Evolutionary conservation across 2,329 filamentous ascomycete species (phyloP).

Genomic region (Botrytis sinoallii): DNA sequence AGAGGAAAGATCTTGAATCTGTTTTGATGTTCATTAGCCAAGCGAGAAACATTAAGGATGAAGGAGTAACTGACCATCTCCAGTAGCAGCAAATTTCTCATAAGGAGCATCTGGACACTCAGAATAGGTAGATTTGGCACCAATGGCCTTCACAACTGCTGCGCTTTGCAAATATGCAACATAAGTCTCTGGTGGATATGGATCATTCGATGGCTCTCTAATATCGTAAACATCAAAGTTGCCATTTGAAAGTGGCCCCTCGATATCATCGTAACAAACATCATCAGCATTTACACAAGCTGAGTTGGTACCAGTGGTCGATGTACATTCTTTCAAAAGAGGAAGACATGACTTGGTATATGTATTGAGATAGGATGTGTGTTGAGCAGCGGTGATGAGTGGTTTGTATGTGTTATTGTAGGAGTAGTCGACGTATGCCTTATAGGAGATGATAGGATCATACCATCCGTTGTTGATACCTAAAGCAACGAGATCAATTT

Average conservation of each 20-base stretch:
- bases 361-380: slow-evolving; percentile 36
- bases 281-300: slow-evolving; percentile 69
- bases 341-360: slow-evolving; percentile 42
- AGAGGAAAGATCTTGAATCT: slow-evolving; percentile 45
- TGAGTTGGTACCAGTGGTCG: slow-evolving; percentile 66
- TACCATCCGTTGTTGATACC: slow-evolving; percentile 40
- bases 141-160: slow-evolving; percentile 44
- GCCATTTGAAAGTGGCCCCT: slow-evolving; percentile 16
- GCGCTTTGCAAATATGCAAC: slow-evolving; percentile 41
- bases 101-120: slow-evolving; percentile 43
- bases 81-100: slow-evolving; percentile 42
- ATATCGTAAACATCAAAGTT: slow-evolving; percentile 23
- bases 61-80: slow-evolving; percentile 38
- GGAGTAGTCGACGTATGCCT: slow-evolving; percentile 32
- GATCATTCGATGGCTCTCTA: slow-evolving; percentile 23
- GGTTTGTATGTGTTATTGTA: slow-evolving; percentile 41
- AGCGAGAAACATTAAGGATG: slow-evolving; percentile 15
- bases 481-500: slow-evolving; percentile 38
- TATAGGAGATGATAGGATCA: slow-evolving; percentile 57
- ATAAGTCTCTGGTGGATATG: slow-evolving; percentile 42
- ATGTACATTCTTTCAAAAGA: slow-evolving; percentile 40
- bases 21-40: background rate
- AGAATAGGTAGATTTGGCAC: slow-evolving; percentile 43
- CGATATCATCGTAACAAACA: slow-evolving; percentile 37
- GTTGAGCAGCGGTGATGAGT: slow-evolving; percentile 40